Evolutionary conservation across 1,284 basidiomycete species (phyloP).

Genomic region (Sporisorium graminicola): DNA sequence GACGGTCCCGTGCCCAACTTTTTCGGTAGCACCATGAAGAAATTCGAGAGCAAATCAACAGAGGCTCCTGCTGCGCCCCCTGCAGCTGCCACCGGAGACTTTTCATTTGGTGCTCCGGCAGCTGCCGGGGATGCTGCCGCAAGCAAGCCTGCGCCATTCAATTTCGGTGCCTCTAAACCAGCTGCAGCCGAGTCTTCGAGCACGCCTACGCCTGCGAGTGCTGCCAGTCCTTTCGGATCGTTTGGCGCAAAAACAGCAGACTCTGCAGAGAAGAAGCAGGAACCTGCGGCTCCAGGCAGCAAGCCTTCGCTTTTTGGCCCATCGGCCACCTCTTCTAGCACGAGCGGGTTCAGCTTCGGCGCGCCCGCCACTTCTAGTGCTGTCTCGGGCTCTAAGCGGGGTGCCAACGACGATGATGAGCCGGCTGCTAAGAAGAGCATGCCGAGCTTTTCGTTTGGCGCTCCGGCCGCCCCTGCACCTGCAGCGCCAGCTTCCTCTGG

Average conservation of each 20-base stretch:
- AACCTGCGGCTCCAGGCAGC: slow-evolving; percentile 4
- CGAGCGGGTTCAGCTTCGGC: slow-evolving; percentile 49
- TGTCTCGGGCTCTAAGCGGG: slow-evolving; percentile 26
- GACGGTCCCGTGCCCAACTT: slow-evolving; percentile 64
- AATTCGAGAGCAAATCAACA: slow-evolving; percentile 38
- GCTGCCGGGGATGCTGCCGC: slow-evolving; percentile 1
- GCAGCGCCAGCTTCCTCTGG: slow-evolving; percentile 8
- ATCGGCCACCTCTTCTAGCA: slow-evolving; percentile 4
- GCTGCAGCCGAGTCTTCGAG: slow-evolving; percentile 1
- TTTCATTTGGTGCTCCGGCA: slow-evolving; percentile 20
- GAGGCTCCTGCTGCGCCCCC: slow-evolving; percentile 13
- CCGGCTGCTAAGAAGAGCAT: slow-evolving; percentile 42
- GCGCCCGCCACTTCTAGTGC: slow-evolving; percentile 19
- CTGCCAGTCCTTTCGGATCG: slow-evolving; percentile 12
- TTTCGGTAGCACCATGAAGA: slow-evolving; percentile 52
- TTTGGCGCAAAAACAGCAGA: slow-evolving; percentile 21
- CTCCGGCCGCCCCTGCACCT: slow-evolving; percentile 13
- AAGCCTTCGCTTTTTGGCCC: slow-evolving; percentile 47
- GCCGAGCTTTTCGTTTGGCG: slow-evolving; percentile 52
- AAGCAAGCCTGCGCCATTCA: slow-evolving; percentile 24
- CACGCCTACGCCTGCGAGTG: slow-evolving; percentile 2
- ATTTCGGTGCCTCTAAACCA: slow-evolving; percentile 34
- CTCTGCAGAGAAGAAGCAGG: slow-evolving; percentile 19
- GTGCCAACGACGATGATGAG: slow-evolving; percentile 32
- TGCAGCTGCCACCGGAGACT: slow-evolving; percentile 8